A percentile compares a stretch with the other conserved stretches of the same genome.
Conservation (phyloP, 768 basidiomycete species). For the Pseudohyphozyma bogoriensis region DNA sequence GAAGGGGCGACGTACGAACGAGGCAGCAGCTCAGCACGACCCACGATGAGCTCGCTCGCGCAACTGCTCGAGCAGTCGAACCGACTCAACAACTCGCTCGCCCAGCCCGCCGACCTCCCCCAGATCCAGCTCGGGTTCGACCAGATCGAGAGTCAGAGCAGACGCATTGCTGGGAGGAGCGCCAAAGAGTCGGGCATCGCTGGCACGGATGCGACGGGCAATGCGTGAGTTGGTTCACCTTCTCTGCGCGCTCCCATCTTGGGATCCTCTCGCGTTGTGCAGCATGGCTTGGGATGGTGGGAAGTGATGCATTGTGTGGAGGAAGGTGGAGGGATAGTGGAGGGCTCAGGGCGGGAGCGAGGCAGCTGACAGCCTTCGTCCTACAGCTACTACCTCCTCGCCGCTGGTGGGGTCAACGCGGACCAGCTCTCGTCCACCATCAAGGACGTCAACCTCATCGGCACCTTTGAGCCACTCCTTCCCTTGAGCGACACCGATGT, state of each 20-base stretch:
- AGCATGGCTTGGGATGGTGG: too few species aligned
- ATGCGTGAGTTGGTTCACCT: slow-evolving; percentile 8
- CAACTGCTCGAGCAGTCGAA: slow-evolving; percentile 30
- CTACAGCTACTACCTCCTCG: slow-evolving; percentile 74
- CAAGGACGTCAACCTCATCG: slow-evolving; percentile 64
- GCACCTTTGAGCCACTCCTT: slow-evolving; percentile 80
- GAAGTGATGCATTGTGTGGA: neutral
- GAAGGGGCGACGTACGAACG: too few species aligned
- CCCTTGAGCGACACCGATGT: slow-evolving; percentile 90
- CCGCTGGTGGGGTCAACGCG: slow-evolving; percentile 86
- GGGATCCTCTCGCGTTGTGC: too few species aligned
- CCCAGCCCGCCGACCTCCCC: slow-evolving; percentile 54
- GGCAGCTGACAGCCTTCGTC: slow-evolving; percentile 33
- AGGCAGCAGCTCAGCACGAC: too few species aligned
- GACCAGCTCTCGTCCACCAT: slow-evolving; percentile 76
- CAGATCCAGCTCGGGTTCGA: slow-evolving; percentile 81
- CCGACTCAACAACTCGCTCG: slow-evolving; percentile 9
- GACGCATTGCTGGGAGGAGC: slow-evolving; percentile 48
- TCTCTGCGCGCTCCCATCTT: neutral
- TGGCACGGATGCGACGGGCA: neutral
- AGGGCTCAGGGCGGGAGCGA: slow-evolving; percentile 51
- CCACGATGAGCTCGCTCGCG: slow-evolving; percentile 25
- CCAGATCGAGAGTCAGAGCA: slow-evolving; percentile 87
- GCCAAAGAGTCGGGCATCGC: slow-evolving; percentile 3
- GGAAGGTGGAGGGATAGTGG: neutral